Evolutionary conservation across 1,139 yeast species (phyloP), one percentile per base, ranked within the genome.

Genomic region (Candida tetrigidarum): DNA sequence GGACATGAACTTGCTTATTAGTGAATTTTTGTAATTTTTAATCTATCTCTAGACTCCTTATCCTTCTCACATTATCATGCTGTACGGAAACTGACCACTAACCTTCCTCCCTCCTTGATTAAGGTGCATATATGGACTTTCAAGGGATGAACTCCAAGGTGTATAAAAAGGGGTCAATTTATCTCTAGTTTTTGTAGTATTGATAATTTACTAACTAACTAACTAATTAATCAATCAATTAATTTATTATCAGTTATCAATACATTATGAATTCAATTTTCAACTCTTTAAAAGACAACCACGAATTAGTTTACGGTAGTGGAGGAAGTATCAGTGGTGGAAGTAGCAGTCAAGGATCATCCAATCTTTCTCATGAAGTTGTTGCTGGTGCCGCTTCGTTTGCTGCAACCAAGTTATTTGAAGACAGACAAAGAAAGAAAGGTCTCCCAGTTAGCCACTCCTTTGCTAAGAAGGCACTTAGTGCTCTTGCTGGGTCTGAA

Each of bases 221-320:
- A n/a, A n/a, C n/a, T n/a, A n/a, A n/a, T n/a, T n/a, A n/a, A n/a
- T n/a, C n/a, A n/a, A n/a, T n/a, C n/a, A n/a, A n/a, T n/a, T n/a
- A n/a, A n/a, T n/a, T n/a, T n/a, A n/a, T n/a, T n/a, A n/a, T n/a
- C n/a, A n/a, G n/a, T n/a, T n/a, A n/a, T n/a, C 25, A 22, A 7
- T 23, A 9, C 35, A 8, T 14, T 23, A 26, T n/a, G n/a, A n/a
- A n/a, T n/a, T n/a, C 18, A 45, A 56, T 57, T 56, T 56, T 57
- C 41, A 60, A 53, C 7, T n/a, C 14, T 14, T 29, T 37, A 12
- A 23, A 36, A 53, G 53, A 76, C 79, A 6, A 80, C 87, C 4
- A 70, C 69, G 42, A 78, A 69, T 56, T 67, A 62, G 69, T 64
- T 29, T 64, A 64, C 59, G n/a, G n/a, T n/a, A n/a, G n/a, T n/a